Evolutionary conservation across 2,329 filamentous ascomycete species (phyloP), one percentile per base, ranked within the genome.

Genomic region (Neofusicoccum laricinum): DNA sequence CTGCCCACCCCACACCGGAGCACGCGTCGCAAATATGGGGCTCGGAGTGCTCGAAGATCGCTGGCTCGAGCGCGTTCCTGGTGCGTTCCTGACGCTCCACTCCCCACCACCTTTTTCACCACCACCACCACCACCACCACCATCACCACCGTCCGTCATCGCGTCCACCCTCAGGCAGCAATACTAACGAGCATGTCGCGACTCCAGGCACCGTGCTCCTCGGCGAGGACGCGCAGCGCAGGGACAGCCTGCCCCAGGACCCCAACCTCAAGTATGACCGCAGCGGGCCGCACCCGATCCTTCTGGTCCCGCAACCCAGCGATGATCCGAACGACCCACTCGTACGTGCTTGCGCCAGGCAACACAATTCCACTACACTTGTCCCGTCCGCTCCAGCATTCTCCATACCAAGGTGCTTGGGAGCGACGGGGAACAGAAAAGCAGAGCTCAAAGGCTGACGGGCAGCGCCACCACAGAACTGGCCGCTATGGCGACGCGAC

Each of bases 271-370:
- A 95, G 77, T 90, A 88, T 76, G 90, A 93, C 76, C 84, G 77
- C 61, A 88, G 82, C 67, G 89, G 90, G 38, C 80, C 82, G 17
- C 50, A 49, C 15, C 62, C 62, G 40, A 90, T 94, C 70, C 90
- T 97, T 69, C 86, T 97, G 36, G 90, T 96, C 4, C 94, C 94
- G 4, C 94, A 97, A 73, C 94, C 94, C 2, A 93, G 89, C 67
- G 90, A 96, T 76, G 92, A 96, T 75, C 92, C 91, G 3, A 94
- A 96, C 75, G 93, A 97, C 77, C 93, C 92, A 34, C 82, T 97
- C 69, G 86, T 88, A 83, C 66, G 78, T 70, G 48, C 17, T 45
- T 17, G 5, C 58, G n/a, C 48, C 36, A 30, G 25, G 25, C 4
- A 30, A 6, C 25, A 30, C 4, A 30, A 30, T 30, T 6, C 25